phyloP scores from a whole-genome alignment of 345 rosid genomes.

The Melaleuca quinquenervia region DNA sequence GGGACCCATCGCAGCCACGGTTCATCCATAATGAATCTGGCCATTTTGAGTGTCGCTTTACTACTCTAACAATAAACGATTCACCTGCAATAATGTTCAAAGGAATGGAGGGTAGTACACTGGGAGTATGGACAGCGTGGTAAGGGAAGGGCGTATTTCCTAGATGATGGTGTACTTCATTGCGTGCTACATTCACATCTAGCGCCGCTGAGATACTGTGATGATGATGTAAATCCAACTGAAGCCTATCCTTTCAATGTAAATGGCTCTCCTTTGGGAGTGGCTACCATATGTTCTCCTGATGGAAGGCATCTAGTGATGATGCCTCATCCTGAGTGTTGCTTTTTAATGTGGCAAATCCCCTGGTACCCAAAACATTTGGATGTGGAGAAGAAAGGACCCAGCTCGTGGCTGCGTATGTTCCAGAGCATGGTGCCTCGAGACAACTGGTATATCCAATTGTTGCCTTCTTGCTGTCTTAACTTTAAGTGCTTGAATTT shows the following conservation, averaged over 20 bases:
- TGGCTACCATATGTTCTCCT: constrained; percentile 88
- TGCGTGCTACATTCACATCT: constrained; percentile 52
- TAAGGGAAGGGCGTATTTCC: constrained; percentile 91
- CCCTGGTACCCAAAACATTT: constrained; percentile 90
- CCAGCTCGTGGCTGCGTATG: constrained; percentile 93
- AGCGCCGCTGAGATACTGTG: constrained; percentile 81
- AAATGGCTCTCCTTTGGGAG: constrained; percentile 94
- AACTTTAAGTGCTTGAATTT: not conserved
- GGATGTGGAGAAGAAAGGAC: constrained; percentile 76
- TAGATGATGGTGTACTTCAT: constrained; percentile 76
- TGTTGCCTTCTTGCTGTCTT: not conserved
- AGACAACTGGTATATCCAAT: not conserved
- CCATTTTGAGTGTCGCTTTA: constrained; percentile 84
- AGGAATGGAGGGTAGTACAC: constrained; percentile 92
- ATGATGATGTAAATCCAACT: constrained; percentile 70
- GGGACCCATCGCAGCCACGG: constrained; percentile 77
- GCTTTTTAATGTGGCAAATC: constrained; percentile 97
- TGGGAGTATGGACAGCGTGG: constrained; percentile 98
- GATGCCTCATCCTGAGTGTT: constrained; percentile 99
- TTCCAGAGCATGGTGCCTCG: constrained; percentile 84
- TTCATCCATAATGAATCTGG: constrained; percentile 93
- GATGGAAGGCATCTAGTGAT: constrained; percentile 92
- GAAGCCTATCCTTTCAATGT: constrained; percentile 83
- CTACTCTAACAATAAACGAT: constrained; percentile 58
- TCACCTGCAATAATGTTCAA: constrained; percentile 87